Base-by-base conservation (phyloP, 2,329 filamentous ascomycete genomes). In the Colletotrichum sansevieriae region DNA sequence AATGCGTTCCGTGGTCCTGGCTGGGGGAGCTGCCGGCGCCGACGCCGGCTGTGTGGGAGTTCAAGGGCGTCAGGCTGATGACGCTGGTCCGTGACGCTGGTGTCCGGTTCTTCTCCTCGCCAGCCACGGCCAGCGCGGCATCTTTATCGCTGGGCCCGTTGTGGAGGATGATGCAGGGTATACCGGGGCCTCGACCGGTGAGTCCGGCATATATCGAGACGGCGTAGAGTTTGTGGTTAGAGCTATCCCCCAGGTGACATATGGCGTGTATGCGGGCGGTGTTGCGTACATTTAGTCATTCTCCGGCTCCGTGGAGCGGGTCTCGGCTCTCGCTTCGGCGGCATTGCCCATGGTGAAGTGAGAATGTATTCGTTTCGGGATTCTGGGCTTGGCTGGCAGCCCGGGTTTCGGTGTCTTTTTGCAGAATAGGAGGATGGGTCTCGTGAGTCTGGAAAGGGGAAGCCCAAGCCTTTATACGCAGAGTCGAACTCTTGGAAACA, bases 221-320 rank as follows among this genome's bases (percentile, higher is more conserved):
- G 25, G 57, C 57, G 20, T 33, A 66, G 18, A 62, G 20, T 11
- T 56, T 66, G 57, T 62, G 57, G 9, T 37, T 43, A 2, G 20
- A 20, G 8, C 43, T 44, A 20, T 66, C 49, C 4, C 63, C 63
- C 11, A 62, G 20, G 39, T 66, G 41, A 12, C 35, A 37, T 37
- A 37, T 5, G 47, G 8, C 15, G n/a, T 18, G 2, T 55, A 54
- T 11, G 47, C 20, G 1, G 47, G 47, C n/a, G 47, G 59, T 15
- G 47, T 20, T 37, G 35, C 35, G 35, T 37, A 9, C 35, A 37
- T 37, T 9, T 11, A 7, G 22, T 8, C 3, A 12, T 11, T 18
- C 2, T 54, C 47, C 33, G 15, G 25, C 13, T 15, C n/a, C 33
- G 25, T 18, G 2, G 33, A 29, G 25, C 15, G 0, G 33, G 15